A percentile compares a stretch with the other conserved stretches of the same genome.
phyloP scores from a whole-genome alignment of 73 alveolate genomes.

The Paramecium sonneborni region DNA sequence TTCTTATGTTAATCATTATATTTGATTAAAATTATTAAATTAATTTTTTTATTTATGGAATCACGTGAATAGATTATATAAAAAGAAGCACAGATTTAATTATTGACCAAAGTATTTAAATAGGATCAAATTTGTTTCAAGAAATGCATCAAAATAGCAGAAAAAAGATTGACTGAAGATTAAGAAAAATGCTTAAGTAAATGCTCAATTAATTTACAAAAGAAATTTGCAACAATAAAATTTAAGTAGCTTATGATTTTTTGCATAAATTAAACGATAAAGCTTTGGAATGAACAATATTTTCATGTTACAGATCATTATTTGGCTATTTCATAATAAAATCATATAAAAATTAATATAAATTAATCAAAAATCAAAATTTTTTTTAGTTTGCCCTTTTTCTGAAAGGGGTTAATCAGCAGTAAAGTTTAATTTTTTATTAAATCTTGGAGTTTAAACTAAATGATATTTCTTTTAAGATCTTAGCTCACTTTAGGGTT shows the following conservation, averaged over 20 bases:
- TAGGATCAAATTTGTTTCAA: slow-evolving; percentile 2
- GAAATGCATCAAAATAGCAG: not conserved
- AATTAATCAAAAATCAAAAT: not conserved
- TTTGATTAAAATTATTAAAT: not conserved
- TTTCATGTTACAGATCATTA: slow-evolving; percentile 85
- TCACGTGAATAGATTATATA: slow-evolving; percentile 13
- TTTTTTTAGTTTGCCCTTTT: not conserved
- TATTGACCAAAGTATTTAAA: not conserved
- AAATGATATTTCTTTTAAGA: slow-evolving; percentile 21
- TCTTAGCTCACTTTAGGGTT: not conserved
- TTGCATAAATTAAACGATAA: not conserved
- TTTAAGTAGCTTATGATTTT: not conserved
- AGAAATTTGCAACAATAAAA: slow-evolving; percentile 14
- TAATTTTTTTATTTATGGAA: not conserved
- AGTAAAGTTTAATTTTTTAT: not conserved
- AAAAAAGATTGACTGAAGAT: slow-evolving; percentile 18
- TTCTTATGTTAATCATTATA: slow-evolving; percentile 27
- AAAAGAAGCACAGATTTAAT: not conserved
- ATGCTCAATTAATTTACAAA: not conserved
- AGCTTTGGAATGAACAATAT: slow-evolving; percentile 69
- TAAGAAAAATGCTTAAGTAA: slow-evolving; percentile 23
- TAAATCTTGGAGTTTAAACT: not conserved
- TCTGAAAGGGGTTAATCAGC: not conserved
- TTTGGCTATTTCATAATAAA: slow-evolving; percentile 77
- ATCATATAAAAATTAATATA: not conserved